A percentile compares a stretch with the other conserved stretches of the same genome.
Evolutionary conservation across 2,329 filamentous ascomycete species (phyloP).

Genomic region (Fusarium tjaetaba): DNA sequence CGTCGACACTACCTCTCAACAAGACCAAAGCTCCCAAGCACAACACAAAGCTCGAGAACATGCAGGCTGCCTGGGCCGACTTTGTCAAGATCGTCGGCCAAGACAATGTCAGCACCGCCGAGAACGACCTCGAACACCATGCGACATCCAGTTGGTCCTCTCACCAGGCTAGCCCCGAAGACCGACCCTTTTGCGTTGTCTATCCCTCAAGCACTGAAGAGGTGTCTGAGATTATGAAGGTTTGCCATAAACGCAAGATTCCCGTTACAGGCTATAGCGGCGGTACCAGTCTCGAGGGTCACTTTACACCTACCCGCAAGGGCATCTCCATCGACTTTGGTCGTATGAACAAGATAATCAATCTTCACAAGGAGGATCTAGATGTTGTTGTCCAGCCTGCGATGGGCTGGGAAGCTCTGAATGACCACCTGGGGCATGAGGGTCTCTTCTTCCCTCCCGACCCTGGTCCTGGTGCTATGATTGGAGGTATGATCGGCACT

Average conservation of each 20-base stretch:
- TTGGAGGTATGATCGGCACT: constrained; percentile 87
- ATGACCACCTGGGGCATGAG: constrained; percentile 77
- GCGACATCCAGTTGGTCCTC: constrained; percentile 71
- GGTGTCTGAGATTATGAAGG: constrained; percentile 86
- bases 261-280: constrained; percentile 89
- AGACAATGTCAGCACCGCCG: constrained; percentile 70
- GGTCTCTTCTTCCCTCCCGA: constrained; percentile 93
- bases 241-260: constrained; percentile 83
- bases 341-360: constrained; percentile 83
- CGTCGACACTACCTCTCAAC: constrained; percentile 69
- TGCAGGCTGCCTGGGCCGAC: constrained; percentile 77
- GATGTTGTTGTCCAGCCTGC: constrained; percentile 83
- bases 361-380: constrained; percentile 79
- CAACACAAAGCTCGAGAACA: constrained; percentile 68
- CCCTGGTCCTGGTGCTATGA: constrained; percentile 90
- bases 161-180: constrained; percentile 59
- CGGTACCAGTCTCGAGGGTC: constrained; percentile 89
- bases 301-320: constrained; percentile 83
- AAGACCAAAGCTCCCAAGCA: constrained; percentile 62
- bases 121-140: constrained; percentile 65
- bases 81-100: constrained; percentile 71
- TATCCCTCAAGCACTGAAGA: constrained; percentile 83
- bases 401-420: constrained; percentile 86
- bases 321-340: constrained; percentile 89
- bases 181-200: constrained; percentile 75